A percentile compares a stretch with the other conserved stretches of the same genome.
phyloP scores from a whole-genome alignment of 495 filamentous ascomycete genomes.

The Tuber brumale region DNA sequence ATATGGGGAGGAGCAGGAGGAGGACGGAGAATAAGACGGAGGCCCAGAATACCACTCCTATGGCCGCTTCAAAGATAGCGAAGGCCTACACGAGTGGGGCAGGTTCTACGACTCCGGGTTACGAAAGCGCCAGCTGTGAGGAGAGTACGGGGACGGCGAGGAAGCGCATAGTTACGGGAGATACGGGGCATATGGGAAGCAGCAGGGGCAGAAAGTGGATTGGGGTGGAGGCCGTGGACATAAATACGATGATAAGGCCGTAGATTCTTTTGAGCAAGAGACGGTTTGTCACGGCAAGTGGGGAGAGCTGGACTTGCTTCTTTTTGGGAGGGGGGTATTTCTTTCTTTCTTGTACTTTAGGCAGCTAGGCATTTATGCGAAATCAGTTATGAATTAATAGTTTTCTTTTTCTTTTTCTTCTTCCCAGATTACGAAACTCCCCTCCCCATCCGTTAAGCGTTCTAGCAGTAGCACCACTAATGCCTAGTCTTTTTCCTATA shows the following conservation, averaged over 20 bases:
- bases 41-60: neutral
- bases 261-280: neutral
- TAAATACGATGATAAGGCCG: neutral
- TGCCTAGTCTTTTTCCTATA: neutral
- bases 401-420: neutral
- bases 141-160: conserved; percentile 8
- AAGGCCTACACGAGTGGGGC: neutral
- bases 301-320: neutral
- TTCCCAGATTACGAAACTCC: neutral
- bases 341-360: neutral
- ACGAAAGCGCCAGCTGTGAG: conserved; percentile 7
- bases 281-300: neutral
- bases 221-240: neutral
- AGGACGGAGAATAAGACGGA: neutral
- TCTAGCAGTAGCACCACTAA: neutral
- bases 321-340: neutral
- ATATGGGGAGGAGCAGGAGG: neutral
- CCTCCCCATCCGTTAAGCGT: neutral
- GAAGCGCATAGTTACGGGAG: conserved; percentile 7
- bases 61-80: neutral
- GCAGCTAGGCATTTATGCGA: neutral
- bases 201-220: neutral
- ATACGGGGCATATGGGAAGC: neutral
- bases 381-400: neutral
- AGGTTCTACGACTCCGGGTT: neutral